Conservation (phyloP, 164 flowering plant species). For the Euptelea pleiosperma region DNA sequence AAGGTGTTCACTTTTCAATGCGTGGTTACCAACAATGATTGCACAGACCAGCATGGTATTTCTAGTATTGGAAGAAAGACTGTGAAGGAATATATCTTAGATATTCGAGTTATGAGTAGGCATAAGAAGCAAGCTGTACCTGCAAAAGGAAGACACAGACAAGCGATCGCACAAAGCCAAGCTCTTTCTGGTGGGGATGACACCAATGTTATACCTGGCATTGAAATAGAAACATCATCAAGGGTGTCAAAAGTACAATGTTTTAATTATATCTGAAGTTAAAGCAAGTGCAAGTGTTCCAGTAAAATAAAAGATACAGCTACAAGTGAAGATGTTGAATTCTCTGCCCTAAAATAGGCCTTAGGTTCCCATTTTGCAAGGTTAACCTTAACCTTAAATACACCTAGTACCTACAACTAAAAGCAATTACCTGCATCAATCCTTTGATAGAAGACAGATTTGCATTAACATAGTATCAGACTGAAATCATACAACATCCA, state of each 20-base stretch:
- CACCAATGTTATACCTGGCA: slow-evolving; percentile 90
- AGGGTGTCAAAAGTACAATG: background rate
- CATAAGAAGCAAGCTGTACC: slow-evolving; percentile 35
- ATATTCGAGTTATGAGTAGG: background rate
- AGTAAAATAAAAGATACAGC: too few species aligned
- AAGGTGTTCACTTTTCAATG: background rate
- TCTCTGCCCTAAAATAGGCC: background rate
- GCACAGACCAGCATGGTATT: background rate
- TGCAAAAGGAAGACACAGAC: slow-evolving; percentile 86
- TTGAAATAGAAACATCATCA: slow-evolving; percentile 16
- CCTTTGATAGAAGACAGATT: too few species aligned
- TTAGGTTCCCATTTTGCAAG: background rate
- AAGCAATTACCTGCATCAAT: too few species aligned
- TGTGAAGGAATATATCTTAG: too few species aligned
- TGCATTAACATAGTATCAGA: too few species aligned
- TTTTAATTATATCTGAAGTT: background rate
- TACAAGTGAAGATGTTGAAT: background rate
- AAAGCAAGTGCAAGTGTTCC: too few species aligned
- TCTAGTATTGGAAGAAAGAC: too few species aligned
- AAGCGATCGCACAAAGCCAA: slow-evolving; percentile 70
- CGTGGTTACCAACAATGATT: background rate
- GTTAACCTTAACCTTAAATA: background rate
- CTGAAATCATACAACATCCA: too few species aligned
- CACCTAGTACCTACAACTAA: too few species aligned
- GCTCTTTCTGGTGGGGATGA: slow-evolving; percentile 74